Evolutionary conservation across 2,329 filamentous ascomycete species (phyloP).

Genomic region (Calonectria pauciramosa): DNA sequence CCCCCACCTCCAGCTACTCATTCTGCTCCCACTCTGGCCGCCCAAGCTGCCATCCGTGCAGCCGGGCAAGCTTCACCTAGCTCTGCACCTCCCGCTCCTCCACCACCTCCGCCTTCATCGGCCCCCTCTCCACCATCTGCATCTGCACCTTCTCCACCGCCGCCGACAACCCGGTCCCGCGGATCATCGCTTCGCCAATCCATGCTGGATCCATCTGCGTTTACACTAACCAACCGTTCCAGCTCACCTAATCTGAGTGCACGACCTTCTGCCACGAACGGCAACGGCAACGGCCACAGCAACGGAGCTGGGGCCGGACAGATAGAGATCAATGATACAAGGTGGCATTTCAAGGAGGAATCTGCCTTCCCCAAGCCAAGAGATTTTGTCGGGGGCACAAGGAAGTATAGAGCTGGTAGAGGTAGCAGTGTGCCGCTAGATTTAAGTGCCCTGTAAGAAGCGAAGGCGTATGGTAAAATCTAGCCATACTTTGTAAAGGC

Average conservation of each 20-base stretch:
- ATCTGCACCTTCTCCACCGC: conserved; percentile 56
- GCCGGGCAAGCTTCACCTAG: conserved; percentile 57
- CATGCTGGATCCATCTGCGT: conserved; percentile 81
- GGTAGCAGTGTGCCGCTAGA: conserved; percentile 96
- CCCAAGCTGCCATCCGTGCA: conserved; percentile 60
- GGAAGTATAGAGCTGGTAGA: conserved; percentile 89
- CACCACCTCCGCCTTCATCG: conserved; percentile 52
- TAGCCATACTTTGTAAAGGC: conserved; percentile 6
- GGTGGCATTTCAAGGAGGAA: conserved; percentile 92
- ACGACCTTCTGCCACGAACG: conserved; percentile 51
- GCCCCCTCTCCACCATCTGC: conserved; percentile 58
- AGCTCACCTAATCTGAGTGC: conserved; percentile 62
- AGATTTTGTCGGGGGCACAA: conserved; percentile 80
- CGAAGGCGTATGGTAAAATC: conserved; percentile 28
- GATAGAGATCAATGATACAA: conserved; percentile 78
- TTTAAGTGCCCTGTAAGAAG: conserved; percentile 68
- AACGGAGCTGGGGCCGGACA: conserved; percentile 49
- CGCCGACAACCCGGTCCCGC: conserved; percentile 55
- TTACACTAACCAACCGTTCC: conserved; percentile 78
- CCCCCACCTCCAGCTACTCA: conserved; percentile 42
- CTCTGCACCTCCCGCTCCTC: conserved; percentile 52
- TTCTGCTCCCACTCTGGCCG: conserved; percentile 55
- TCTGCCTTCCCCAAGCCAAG: conserved; percentile 86
- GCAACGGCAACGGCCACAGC: conserved; percentile 39
- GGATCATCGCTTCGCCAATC: conserved; percentile 67